Evolutionary conservation across 192 early-diverging fungal genomes (phyloP), one percentile per base, ranked within the genome.

Genomic region (Backusella circina): DNA sequence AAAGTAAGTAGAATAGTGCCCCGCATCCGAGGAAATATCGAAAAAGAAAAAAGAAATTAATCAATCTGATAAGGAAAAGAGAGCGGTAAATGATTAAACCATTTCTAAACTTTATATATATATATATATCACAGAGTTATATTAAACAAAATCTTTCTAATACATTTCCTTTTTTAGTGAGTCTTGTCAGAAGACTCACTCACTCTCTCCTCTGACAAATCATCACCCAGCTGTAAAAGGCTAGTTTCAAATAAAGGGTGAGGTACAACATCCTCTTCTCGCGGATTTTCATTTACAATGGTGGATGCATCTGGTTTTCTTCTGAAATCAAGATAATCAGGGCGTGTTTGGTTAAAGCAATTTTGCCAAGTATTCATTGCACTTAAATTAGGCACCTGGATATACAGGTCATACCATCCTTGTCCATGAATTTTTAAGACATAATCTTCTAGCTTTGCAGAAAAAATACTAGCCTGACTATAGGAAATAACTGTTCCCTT

Each of bases 331-430:
- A 70, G 37, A 44, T 70, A 70, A 70, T 47, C 69, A 18, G 69
- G 69, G 15, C 28, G 38, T 15, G 54, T 64, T 32, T 65, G 76
- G 21, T 82, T 74, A 26, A 82, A 78, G 23, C 76, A 73, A 30
- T 54, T 26, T 44, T 75, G 68, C 80, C 80, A 82, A 6, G 65
- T 54, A 18, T 78, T 70, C 41, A 82, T 12, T 1, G 73, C 47
- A 33, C 68, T 70, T 21, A 73, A 50, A 64, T 65, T 50, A 28
- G 76, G 73, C 5, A 82, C 72, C 54, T 82, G 80, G 21, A 82
- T 77, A 37, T 74, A 75, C 41, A 75, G 57, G n/a, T 82, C 80
- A 26, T 71, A 78, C 68, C 50, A 75, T 9, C 80, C 80, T 31
- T 74, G 54, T 8, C 80, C 80, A 33, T 72, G 68, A 4, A 82